Conservation (phyloP, 306 rosid species). For the Arachis hypogaea region DNA sequence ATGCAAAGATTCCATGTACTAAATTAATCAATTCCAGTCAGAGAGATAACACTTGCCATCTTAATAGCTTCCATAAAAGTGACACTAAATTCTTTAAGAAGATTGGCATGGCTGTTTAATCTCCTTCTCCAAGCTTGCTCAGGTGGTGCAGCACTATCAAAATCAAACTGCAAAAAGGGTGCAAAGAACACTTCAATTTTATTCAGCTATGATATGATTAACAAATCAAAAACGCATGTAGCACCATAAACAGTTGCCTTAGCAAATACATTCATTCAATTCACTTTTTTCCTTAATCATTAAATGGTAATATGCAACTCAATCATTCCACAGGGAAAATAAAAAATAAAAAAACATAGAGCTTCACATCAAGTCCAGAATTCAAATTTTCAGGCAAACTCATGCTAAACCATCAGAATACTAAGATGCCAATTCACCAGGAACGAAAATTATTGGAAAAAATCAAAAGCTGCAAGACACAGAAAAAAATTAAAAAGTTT, state of each 20-base stretch:
- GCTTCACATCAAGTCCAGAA: slow-evolving; percentile 2
- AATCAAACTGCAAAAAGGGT: slow-evolving; percentile 70
- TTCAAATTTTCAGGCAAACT: neutral
- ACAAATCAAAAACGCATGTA: neutral
- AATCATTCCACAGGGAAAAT: slow-evolving; percentile 1
- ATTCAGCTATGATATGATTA: neutral
- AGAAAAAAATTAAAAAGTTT: neutral
- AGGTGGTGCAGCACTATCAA: slow-evolving; percentile 95
- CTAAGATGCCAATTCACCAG: slow-evolving; percentile 14
- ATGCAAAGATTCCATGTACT: slow-evolving; percentile 20
- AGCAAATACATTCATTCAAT: slow-evolving; percentile 14
- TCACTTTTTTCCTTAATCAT: neutral
- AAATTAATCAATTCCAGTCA: slow-evolving; percentile 32
- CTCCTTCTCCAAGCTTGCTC: slow-evolving; percentile 98
- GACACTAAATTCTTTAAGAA: slow-evolving; percentile 89
- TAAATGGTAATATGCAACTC: neutral
- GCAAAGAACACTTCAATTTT: slow-evolving; percentile 17
- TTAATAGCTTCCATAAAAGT: slow-evolving; percentile 93
- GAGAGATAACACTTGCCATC: slow-evolving; percentile 65
- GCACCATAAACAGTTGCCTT: slow-evolving; percentile 1
- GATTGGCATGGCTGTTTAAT: slow-evolving; percentile 89
- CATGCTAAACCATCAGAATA: neutral
- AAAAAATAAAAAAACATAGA: slow-evolving; percentile 17
- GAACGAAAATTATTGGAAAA: neutral
- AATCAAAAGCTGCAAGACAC: neutral